Evolutionary conservation across 495 filamentous ascomycete species (phyloP), one percentile per base, ranked within the genome.

Genomic region (Penicillium riverlandense): DNA sequence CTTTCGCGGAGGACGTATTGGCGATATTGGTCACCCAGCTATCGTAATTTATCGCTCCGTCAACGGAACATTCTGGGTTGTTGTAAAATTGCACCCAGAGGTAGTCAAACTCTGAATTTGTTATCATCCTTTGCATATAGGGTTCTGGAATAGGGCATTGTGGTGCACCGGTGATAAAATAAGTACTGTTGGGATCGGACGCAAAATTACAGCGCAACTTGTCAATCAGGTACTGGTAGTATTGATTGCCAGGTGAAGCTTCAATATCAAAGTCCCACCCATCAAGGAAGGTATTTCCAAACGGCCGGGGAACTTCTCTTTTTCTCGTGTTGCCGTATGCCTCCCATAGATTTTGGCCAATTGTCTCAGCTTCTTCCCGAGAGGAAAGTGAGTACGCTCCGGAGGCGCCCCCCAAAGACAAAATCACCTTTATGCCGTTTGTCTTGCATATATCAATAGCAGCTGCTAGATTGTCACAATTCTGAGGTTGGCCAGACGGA

Each of bases 261-360:
- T 52, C 47, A 30, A 76, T 72, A 42, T 75, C 74, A 35, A 79
- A 65, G 49, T 84, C 80, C 61, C 80, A 82, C 13, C 80, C 79
- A 49, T 84, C 76, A 40, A 83, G 50, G 8, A 65, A 63, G 0
- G 71, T 65, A 4, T 57, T 41, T 11, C 79, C 79, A 44, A 82
- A 78, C 0, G 79, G 79, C 6, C 72, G 61, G 1, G 67, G 48
- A 3, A 53, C 55, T 5, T 55, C 44, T 15, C 43, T 46, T 10
- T 61, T 53, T 2, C 48, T 57, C 0, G 70, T 70, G 13, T 56
- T 69, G 32, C 75, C 74, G 45, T 78, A 80, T 5, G 76, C 63
- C 11, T 75, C 57, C 74, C 75, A 80, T 1, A 81, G 65, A 32
- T 70, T 69, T 34, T 57, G 50, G n/a, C 73, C 77, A 33, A 78